Evolutionary conservation across 805 yeast genomes (phyloP), one percentile per base, ranked within the genome.

Genomic region (Kuraishia molischiana): DNA sequence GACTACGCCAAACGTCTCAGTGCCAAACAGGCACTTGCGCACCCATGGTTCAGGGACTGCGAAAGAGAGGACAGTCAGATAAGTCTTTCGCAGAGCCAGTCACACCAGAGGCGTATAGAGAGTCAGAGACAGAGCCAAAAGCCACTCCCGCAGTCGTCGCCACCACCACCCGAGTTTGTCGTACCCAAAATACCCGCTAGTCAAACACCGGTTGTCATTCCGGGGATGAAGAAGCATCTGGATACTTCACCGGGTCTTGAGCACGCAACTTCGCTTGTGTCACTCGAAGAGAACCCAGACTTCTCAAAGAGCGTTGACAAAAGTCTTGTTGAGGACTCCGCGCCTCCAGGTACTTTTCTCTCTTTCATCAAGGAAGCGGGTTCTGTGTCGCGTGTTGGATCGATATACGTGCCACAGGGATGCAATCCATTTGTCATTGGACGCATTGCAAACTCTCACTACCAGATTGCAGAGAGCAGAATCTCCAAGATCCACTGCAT

Each of bases 401-500:
- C 74, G 3, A 66, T 85, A 5, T 62, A 66, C 41, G 64, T 87
- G n/a, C 70, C 76, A 24, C 87, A 81, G 50, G 84, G 85, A 20
- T 66, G 69, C 15, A 77, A 74, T 34, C 75, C 77, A 6, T 79
- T 77, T 53, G 67, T 78, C 39, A 69, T 90, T 38, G 97, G 98
- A 1, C 64, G 97, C 26, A 70, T 73, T 18, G 73, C 67, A 17
- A 72, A 67, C 3, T 72, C 84, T 42, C 77, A 83, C 51, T 68
- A 74, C 24, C 64, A 64, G 32, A 72, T 85, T 14, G 62, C 71
- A 24, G 96, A 89, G 46, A 81, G 71, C 47, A 61, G 96, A 34
- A 70, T 90, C 48, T 89, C 97, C 2, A 84, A 86, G 45, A 66
- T 79, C 1, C 97, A 92, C 57, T 87, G 96, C 55, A 61, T 77